Evolutionary conservation across 2,329 filamentous ascomycete genomes (phyloP).

Genomic region (Hyphodiscus sp.): DNA sequence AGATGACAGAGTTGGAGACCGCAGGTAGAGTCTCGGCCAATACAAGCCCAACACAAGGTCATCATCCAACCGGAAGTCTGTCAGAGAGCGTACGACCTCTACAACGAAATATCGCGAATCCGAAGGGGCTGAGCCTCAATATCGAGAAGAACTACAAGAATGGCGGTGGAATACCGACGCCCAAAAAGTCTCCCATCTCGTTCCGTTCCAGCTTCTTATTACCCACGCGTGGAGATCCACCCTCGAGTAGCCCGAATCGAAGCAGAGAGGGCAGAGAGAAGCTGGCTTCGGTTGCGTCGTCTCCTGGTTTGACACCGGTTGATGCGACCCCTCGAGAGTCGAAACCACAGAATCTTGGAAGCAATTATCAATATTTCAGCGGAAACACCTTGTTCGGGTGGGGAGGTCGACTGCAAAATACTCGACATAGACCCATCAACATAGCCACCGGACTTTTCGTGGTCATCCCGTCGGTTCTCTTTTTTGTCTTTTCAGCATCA

Average conservation of each 20-base stretch:
- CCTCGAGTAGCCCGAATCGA: constrained; percentile 44
- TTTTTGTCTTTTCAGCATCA: constrained; percentile 74
- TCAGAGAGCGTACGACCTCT: constrained; percentile 76
- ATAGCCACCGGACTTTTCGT: constrained; percentile 76
- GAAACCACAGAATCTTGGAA: constrained; percentile 43
- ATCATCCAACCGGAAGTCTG: constrained; percentile 53
- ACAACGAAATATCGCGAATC: constrained; percentile 29
- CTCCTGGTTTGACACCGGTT: constrained; percentile 54
- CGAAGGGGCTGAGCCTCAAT: constrained; percentile 46
- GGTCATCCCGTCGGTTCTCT: constrained; percentile 71
- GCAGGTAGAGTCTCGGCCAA: constrained; percentile 67
- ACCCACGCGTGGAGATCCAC: constrained; percentile 47
- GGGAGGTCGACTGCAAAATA: constrained; percentile 82
- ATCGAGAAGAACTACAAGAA: constrained; percentile 54
- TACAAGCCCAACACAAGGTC: constrained; percentile 61
- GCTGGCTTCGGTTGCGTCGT: constrained; percentile 73
- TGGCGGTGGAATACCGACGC: constrained; percentile 47
- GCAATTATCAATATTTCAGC: constrained; percentile 86
- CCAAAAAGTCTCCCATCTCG: constrained; percentile 66
- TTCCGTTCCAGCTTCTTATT: constrained; percentile 71
- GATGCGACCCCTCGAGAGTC: constrained; percentile 31
- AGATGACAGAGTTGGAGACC: constrained; percentile 68
- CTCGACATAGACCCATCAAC: constrained; percentile 81
- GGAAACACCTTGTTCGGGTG: constrained; percentile 90
- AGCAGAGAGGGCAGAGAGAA: constrained; percentile 68